Evolutionary conservation across 2,329 filamentous ascomycete genomes (phyloP), one percentile per base, ranked within the genome.

Genomic region (Bisporella sp.): DNA sequence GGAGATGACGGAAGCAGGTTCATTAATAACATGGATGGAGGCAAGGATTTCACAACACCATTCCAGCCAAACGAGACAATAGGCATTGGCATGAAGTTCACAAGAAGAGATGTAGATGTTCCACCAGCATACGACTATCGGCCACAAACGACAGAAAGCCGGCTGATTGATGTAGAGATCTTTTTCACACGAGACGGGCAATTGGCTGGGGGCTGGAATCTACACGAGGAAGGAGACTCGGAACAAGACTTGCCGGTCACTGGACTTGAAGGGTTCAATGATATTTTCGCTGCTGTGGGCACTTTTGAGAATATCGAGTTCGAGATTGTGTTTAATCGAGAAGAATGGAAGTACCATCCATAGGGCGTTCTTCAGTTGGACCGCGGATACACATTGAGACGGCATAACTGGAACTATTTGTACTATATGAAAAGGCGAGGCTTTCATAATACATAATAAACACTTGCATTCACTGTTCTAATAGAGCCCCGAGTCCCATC

Each of bases 1-100:
- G 82, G 84, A 44, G 88, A 92, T 65, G 88, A 92, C 65, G 88
- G 88, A 0, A 77, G 84, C 59, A 78, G 78, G 65, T 93, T 85
- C 64, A 75, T 89, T 60, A 89, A 90, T 63, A 85, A 92, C 64
- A 74, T 75, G 6, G 85, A 78, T 73, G 87, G 88, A 28, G 88
- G 88, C 13, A 78, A 79, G 55, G 73, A 81, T 50, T 91, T 91
- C 55, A 82, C 82, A 0, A 59, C 64, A 7, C 73, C 81, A 5
- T 90, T 90, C 63, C 65, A 68, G n/a, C 68, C 69, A 0, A 84
- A 84, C 12, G 79, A 89, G 59, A 82, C 79, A 5, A 74, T 88
- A 7, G 88, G 87, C 0, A 68, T 92, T 11, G 87, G 87, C 4
- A 86, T 91, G 76, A 77, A 71, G 2, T 80, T 89, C 53, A 56